A percentile compares a stretch with the other conserved stretches of the same genome.
These are phyloP conservation scores for Didymella exigua DNA, from an alignment of 2,329 filamentous ascomycete species.

Conservation along the genomic window DNA sequence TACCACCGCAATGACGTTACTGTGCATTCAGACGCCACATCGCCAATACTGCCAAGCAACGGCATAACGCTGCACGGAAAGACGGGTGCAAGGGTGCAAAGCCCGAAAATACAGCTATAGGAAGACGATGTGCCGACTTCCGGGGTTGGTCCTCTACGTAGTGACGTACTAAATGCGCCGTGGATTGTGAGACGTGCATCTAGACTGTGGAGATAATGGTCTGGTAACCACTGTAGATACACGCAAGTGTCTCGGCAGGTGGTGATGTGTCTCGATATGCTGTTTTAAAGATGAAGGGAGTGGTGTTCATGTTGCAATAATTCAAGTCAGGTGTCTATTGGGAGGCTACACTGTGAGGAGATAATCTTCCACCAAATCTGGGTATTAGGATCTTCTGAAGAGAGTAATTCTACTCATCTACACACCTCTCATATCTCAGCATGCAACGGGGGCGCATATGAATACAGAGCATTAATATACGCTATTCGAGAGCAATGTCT, in stretches of 20 bases:
- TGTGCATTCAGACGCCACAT: neutral
- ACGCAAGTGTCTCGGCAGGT: no score
- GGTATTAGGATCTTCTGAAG: no score
- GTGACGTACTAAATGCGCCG: no score
- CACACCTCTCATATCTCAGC: no score
- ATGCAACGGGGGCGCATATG: no score
- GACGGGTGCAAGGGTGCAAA: neutral
- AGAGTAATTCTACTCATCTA: no score
- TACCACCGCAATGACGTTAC: neutral
- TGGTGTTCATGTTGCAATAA: neutral
- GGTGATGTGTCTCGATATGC: no score
- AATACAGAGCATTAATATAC: no score
- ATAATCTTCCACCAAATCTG: neutral
- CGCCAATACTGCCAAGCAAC: neutral
- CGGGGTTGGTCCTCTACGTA: neutral
- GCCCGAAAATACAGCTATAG: neutral
- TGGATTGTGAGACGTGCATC: neutral
- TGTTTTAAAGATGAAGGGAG: no score
- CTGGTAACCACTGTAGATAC: no score
- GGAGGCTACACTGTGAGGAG: neutral
- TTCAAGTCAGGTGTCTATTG: neutral
- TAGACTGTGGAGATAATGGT: no score
- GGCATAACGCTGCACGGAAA: neutral
- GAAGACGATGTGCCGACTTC: neutral
- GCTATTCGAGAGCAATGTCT: no score